Evolutionary conservation across 2,329 filamentous ascomycete species (phyloP), one percentile per base, ranked within the genome.

Genomic region (Xylaria sp.): DNA sequence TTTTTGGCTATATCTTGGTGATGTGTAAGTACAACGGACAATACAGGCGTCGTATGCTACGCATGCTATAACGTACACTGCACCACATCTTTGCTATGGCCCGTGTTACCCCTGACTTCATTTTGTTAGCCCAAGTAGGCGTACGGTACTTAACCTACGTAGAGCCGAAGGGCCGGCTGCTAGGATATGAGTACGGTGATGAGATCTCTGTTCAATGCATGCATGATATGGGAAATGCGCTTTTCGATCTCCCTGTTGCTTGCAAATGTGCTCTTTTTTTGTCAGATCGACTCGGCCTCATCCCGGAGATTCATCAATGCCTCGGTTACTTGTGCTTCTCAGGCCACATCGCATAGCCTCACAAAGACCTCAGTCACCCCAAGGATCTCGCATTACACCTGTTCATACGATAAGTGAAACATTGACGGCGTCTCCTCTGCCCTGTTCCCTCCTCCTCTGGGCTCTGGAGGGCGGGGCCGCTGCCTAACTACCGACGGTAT

Each of bases 391-490:
- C 43, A 58, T 37, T 51, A 33, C 41, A 47, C 46, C 41, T 47
- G 43, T 62, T 56, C 41, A 47, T 53, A 65, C 59, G 46, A 54
- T 31, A 62, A 48, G 54, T 65, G 62, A 65, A 65, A 65, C 62
- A 48, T 56, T 40, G 13, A 35, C 29, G 54, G 46, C 52, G 38
- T 46, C 29, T 52, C 47, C 44, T 55, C 58, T 40, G 54, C 57
- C 46, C 41, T 54, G 35, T 35, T 55, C 29, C 37, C 37, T 33
- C 21, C 37, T 27, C 27, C 41, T 48, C 38, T 52, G 17, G 25
- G 37, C 40, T 58, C 49, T 60, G 21, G 44, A 23, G 11, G n/a
- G 54, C 62, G 62, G 62, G 55, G 62, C 47, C 29, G 55, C 48
- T 41, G 41, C 54, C 47, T 4, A 35, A 48, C 21, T 49, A 33